Base-by-base conservation (phyloP, 2,329 filamentous ascomycete species). In the Colletotrichum sidae region DNA sequence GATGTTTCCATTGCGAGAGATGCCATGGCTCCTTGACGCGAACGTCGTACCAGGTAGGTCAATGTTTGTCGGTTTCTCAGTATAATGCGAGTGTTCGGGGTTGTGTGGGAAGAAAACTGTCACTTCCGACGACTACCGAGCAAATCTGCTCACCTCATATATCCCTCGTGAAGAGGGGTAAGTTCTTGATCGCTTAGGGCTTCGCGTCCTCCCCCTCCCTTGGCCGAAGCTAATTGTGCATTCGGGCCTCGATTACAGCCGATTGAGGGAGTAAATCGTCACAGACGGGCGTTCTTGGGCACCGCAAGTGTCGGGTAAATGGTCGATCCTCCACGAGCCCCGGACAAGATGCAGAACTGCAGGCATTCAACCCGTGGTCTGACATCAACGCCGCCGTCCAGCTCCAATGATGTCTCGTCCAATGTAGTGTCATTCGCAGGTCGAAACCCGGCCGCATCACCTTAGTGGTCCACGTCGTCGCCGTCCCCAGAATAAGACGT, bases 1-100 rank as follows among this genome's bases (percentile, higher is more conserved):
- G 71, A 76, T 73, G 72, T 68, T 69, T 74, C 72, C 71, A 74
- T 75, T 68, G 73, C 75, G 74, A 72, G 56, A 75, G 72, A 67
- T 68, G 66, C 67, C 68, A 67, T 70, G 57, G 68, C 70, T 72
- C 65, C 69, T 71, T 56, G 67, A 57, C 67, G 58, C 39, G 46
- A 62, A 37, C 52, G 46, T 52, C 62, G 58, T 65, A 65, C 62
- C 62, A 42, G 39, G 62, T 62, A 34, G 45, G 46, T 50, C 8
- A 33, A 4, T 25, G 5, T 25, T 11, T 44, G 12, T 11, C 2
- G 49, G 35, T 12, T 55, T n/a, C 41, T 11, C 2, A 8, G 0
- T 60, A 8, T 10, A 11, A 25, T 15, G n/a, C 7, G 17, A 17
- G 10, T 13, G 3, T n/a, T 45, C 9, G 0, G 2, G 2, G 3